phyloP scores from a whole-genome alignment of 495 filamentous ascomycete genomes.

The Hypoxylon trugodes region DNA sequence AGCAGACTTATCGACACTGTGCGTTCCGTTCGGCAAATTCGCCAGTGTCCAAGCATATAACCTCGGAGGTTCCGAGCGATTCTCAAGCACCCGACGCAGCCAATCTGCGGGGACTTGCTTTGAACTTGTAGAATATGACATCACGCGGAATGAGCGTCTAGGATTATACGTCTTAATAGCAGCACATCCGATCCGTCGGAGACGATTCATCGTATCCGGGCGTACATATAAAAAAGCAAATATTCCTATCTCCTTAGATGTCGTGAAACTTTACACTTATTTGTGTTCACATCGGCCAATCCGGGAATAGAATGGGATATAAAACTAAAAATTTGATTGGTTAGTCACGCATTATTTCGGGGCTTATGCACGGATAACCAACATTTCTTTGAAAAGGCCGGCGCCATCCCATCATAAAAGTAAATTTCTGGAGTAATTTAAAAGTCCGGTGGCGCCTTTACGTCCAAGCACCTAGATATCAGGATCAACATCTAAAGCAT shows the following conservation, averaged over 20 bases:
- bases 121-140: conserved; percentile 1
- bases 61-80: conserved; percentile 35
- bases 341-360: not conserved
- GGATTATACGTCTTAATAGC: not conserved
- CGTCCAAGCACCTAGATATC: no score
- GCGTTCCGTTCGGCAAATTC: conserved; percentile 22
- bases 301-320: not conserved
- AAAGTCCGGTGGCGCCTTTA: no score
- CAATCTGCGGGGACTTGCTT: conserved; percentile 22
- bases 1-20: not conserved
- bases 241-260: no score
- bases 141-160: not conserved
- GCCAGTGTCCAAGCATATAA: conserved; percentile 47
- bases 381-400: no score
- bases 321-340: not conserved
- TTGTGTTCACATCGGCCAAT: conserved; percentile 3
- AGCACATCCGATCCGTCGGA: conserved; percentile 10
- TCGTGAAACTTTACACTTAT: not conserved
- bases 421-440: no score
- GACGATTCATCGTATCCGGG: not conserved
- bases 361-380: no score
- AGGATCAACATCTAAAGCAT: no score
- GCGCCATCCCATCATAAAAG: no score
- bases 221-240: no score
- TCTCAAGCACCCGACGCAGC: conserved; percentile 31